Percentiles rank a stretch among this genome's conserved stretches.
Conservation (phyloP, 2,329 filamentous ascomycete genomes). For the Colletotrichum shisoi region DNA sequence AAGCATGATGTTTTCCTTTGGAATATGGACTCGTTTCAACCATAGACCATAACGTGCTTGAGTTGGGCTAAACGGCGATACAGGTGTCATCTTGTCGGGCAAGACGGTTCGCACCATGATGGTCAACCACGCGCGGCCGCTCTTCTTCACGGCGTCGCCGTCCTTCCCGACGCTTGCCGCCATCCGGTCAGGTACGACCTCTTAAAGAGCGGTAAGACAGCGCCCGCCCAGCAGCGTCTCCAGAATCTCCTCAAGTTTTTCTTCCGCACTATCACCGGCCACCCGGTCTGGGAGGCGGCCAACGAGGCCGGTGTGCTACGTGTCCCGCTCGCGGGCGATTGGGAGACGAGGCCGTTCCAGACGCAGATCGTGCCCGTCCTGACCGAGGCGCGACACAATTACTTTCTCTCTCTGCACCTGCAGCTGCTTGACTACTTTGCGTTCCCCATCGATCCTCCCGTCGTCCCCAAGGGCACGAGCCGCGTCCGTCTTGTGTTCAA, state of each 20-base stretch:
- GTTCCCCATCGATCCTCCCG: constrained; percentile 50
- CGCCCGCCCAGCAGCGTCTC: constrained; percentile 1
- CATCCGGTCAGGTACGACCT: constrained; percentile 41
- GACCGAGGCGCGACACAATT: constrained; percentile 43
- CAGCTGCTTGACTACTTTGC: constrained; percentile 39
- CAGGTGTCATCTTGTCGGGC: constrained; percentile 41
- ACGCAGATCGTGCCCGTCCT: constrained; percentile 46
- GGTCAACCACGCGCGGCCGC: constrained; percentile 40
- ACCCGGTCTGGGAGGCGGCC: constrained; percentile 43
- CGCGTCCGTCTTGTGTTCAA: constrained; percentile 54
- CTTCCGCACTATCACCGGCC: constrained; percentile 41
- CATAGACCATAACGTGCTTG: too few relatives aligned
- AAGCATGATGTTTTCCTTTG: background rate
- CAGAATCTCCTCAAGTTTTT: constrained; percentile 39
- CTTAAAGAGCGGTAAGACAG: constrained; percentile 9
- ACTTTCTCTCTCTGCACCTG: constrained; percentile 44
- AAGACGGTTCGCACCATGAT: constrained; percentile 38
- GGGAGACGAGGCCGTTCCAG: constrained; percentile 41
- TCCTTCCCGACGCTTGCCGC: constrained; percentile 41
- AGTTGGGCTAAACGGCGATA: too few relatives aligned
- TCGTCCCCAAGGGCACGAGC: constrained; percentile 51
- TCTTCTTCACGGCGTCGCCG: constrained; percentile 41
- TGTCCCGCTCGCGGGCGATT: constrained; percentile 45
- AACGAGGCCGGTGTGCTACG: constrained; percentile 43
- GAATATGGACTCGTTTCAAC: too few relatives aligned